Evolutionary conservation across 2,329 filamentous ascomycete genomes (phyloP).

Genomic region (Podosphaera aphanis): DNA sequence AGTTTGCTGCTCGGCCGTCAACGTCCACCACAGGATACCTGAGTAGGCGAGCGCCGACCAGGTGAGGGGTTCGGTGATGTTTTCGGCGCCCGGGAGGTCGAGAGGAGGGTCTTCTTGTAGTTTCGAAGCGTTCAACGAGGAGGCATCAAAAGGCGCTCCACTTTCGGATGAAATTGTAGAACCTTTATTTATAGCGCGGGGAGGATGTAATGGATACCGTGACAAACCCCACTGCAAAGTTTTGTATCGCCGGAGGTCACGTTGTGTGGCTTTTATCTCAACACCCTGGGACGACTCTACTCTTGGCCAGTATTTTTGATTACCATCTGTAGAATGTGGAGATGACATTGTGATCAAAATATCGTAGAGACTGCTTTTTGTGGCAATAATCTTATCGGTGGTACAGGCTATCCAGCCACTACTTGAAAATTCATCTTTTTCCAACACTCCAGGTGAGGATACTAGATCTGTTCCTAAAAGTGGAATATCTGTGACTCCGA

Average conservation of each 20-base stretch:
- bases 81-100: constrained; percentile 26
- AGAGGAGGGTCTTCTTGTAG: constrained; percentile 18
- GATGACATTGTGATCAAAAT: constrained; percentile 65
- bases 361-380: constrained; percentile 75
- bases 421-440: constrained; percentile 23
- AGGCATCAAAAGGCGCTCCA: constrained; percentile 6
- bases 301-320: constrained; percentile 48
- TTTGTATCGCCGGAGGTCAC: constrained; percentile 63
- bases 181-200: constrained; percentile 4
- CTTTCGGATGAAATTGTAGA: constrained; percentile 3
- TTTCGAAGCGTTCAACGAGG: constrained; percentile 8
- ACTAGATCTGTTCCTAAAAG: constrained; percentile 43
- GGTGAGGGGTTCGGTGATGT: constrained; percentile 36
- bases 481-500: constrained; percentile 83
- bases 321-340: constrained; percentile 30
- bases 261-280: constrained; percentile 63
- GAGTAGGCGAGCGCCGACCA: constrained; percentile 59
- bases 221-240: constrained; percentile 41
- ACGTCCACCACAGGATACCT: constrained; percentile 80
- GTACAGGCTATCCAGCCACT: constrained; percentile 83
- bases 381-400: constrained; percentile 74
- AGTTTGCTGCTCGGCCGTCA: constrained; percentile 47
- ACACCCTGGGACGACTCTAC: constrained; percentile 42
- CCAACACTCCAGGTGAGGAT: constrained; percentile 15
- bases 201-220: constrained; percentile 13